Conservation (phyloP, 2,329 filamentous ascomycete genomes). For the Talaromyces rugulosus region DNA sequence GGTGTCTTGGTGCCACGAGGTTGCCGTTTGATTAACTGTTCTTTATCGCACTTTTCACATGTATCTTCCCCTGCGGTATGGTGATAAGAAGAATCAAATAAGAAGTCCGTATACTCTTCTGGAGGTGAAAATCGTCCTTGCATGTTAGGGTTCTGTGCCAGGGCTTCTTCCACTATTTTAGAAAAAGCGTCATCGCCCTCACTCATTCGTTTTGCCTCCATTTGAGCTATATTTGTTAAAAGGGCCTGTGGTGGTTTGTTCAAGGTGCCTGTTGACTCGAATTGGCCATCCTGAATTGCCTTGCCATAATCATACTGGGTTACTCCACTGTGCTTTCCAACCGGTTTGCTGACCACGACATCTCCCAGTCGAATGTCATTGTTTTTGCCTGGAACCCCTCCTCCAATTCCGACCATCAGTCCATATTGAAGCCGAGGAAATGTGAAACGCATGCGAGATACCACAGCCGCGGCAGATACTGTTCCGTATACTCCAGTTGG, state of each 20-base stretch:
- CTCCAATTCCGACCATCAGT: constrained; percentile 15
- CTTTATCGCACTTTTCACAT: not conserved
- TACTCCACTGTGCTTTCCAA: not conserved
- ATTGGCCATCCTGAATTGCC: not conserved
- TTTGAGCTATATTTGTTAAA: not conserved
- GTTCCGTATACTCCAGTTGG: not conserved
- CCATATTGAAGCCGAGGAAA: constrained; percentile 10
- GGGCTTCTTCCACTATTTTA: not conserved
- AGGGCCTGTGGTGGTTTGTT: not conserved
- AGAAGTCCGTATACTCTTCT: not conserved
- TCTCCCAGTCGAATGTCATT: constrained; percentile 19
- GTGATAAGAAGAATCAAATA: not conserved
- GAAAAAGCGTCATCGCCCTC: not conserved
- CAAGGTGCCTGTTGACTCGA: not conserved
- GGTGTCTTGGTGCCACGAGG: not conserved
- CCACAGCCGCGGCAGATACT: not conserved
- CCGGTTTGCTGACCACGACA: constrained; percentile 18
- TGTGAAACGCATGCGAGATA: not conserved
- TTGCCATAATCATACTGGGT: not conserved
- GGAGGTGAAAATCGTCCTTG: not conserved
- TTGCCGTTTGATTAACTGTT: not conserved
- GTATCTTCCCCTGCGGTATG: not conserved
- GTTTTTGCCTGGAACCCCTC: constrained; percentile 7
- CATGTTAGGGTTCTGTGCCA: not conserved
- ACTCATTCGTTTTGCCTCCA: not conserved